Evolutionary conservation across 192 early-diverging fungal genomes (phyloP).

Genomic region (Linnemannia elongata): DNA sequence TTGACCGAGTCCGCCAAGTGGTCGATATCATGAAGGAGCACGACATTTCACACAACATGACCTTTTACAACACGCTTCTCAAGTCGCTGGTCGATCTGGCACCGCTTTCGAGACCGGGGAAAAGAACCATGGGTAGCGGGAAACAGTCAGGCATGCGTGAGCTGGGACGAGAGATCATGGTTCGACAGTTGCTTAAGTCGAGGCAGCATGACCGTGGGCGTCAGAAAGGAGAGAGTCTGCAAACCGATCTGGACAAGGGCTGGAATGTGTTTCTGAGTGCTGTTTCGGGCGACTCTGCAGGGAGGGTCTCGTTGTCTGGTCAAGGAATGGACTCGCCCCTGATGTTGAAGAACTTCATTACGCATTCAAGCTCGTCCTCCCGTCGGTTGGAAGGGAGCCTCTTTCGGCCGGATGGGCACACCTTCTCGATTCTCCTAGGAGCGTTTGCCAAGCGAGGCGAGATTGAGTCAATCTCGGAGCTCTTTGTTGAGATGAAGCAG

Average conservation of each 20-base stretch:
- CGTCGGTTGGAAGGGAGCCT: background rate
- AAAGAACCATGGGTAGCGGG: constrained; percentile 22
- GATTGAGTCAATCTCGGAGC: constrained; percentile 45
- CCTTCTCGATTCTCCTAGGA: constrained; percentile 43
- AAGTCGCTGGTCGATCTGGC: constrained; percentile 39
- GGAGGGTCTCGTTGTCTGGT: background rate
- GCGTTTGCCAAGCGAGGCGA: constrained; percentile 43
- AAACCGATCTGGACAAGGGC: constrained; percentile 28
- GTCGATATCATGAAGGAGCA: constrained; percentile 26
- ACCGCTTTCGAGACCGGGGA: constrained; percentile 13
- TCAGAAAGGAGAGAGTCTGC: background rate
- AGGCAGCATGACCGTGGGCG: background rate
- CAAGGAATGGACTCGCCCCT: constrained; percentile 8
- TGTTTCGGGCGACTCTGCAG: constrained; percentile 4
- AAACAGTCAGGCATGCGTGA: constrained; percentile 29
- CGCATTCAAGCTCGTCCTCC: background rate
- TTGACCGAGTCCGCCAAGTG: background rate
- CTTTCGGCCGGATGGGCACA: constrained; percentile 37
- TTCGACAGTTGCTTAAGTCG: constrained; percentile 25
- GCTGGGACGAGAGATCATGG: constrained; percentile 43
- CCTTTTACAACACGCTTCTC: constrained; percentile 51
- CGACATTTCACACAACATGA: constrained; percentile 36
- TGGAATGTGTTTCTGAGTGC: constrained; percentile 36
- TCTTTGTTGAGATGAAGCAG: constrained; percentile 43
- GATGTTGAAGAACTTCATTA: constrained; percentile 30